Evolutionary conservation across 1,284 basidiomycete genomes (phyloP).

Genomic region (Chondrostereum purpureum): DNA sequence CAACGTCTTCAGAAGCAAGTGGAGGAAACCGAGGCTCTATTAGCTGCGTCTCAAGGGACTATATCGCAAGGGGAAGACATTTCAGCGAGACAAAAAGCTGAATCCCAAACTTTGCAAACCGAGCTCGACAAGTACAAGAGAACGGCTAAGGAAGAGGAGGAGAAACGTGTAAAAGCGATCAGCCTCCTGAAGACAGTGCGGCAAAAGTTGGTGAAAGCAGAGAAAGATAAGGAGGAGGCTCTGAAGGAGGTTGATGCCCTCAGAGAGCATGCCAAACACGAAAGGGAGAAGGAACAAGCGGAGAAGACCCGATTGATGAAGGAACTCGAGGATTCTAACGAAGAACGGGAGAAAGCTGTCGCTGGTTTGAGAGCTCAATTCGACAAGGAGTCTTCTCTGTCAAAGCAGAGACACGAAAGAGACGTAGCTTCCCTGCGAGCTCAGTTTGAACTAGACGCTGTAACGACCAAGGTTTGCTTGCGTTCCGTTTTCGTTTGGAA

Average conservation of each 20-base stretch:
- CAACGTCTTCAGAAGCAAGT: constrained; percentile 66
- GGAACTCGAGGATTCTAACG: constrained; percentile 53
- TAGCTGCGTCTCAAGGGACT: constrained; percentile 48
- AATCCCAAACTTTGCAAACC: constrained; percentile 48
- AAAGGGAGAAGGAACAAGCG: constrained; percentile 47
- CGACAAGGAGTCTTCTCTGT: constrained; percentile 62
- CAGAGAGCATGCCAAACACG: constrained; percentile 20
- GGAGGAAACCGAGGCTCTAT: constrained; percentile 60
- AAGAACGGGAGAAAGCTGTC: constrained; percentile 69
- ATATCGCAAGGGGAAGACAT: constrained; percentile 41
- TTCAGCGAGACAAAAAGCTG: constrained; percentile 40
- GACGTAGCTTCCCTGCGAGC: constrained; percentile 60
- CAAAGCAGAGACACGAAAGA: constrained; percentile 68
- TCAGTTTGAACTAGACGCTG: constrained; percentile 73
- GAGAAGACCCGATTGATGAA: constrained; percentile 52
- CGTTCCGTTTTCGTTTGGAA: constrained; percentile 1
- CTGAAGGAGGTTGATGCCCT: constrained; percentile 44
- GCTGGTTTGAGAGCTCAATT: constrained; percentile 63
- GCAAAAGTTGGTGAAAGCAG: constrained; percentile 86
- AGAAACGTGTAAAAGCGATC: constrained; percentile 91
- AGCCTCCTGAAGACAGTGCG: constrained; percentile 87
- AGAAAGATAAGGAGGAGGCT: constrained; percentile 84
- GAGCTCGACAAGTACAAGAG: constrained; percentile 60
- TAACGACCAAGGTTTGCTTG: constrained; percentile 61
- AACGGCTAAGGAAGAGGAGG: constrained; percentile 84